Evolutionary conservation across 2,329 filamentous ascomycete species (phyloP).

Genomic region (Aspergillus terreus): DNA sequence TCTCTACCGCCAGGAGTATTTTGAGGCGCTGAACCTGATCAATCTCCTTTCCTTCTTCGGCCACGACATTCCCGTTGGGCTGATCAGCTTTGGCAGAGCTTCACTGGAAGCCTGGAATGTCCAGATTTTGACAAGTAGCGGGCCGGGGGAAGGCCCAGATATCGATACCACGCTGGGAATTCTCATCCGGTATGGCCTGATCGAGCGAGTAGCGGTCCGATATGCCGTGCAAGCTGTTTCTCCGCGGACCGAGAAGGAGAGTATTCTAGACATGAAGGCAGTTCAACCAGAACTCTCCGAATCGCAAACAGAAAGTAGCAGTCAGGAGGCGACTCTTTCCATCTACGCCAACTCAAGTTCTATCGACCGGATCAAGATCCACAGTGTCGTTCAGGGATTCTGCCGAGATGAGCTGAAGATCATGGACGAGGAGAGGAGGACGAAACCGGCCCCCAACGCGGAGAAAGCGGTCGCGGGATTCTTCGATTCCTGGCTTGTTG

Average conservation of each 20-base stretch:
- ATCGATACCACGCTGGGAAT: conserved; percentile 45
- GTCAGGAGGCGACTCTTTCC: conserved; percentile 31
- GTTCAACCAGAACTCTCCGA: conserved; percentile 28
- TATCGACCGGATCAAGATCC: conserved; percentile 46
- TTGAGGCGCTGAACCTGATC: conserved; percentile 61
- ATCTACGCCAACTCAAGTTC: conserved; percentile 25
- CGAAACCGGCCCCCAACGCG: background rate
- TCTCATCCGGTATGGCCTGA: conserved; percentile 44
- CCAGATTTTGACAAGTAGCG: conserved; percentile 36
- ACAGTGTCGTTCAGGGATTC: conserved; percentile 47
- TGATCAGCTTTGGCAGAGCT: conserved; percentile 54
- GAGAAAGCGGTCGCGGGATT: conserved; percentile 25
- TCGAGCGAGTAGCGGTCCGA: conserved; percentile 38
- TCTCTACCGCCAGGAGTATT: conserved; percentile 36
- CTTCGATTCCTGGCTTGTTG: conserved; percentile 42
- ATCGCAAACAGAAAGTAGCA: conserved; percentile 34
- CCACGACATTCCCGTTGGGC: conserved; percentile 62
- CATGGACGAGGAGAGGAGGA: conserved; percentile 27
- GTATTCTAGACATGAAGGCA: conserved; percentile 17
- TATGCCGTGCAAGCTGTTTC: conserved; percentile 21
- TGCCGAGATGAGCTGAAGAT: conserved; percentile 45
- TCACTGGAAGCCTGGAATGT: conserved; percentile 30
- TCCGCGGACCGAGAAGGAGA: conserved; percentile 20
- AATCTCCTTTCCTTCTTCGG: conserved; percentile 63
- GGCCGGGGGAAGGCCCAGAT: conserved; percentile 33